Evolutionary conservation across 441 rosid species (phyloP), one percentile per base, ranked within the genome.

Genomic region (Populus hybrid): DNA sequence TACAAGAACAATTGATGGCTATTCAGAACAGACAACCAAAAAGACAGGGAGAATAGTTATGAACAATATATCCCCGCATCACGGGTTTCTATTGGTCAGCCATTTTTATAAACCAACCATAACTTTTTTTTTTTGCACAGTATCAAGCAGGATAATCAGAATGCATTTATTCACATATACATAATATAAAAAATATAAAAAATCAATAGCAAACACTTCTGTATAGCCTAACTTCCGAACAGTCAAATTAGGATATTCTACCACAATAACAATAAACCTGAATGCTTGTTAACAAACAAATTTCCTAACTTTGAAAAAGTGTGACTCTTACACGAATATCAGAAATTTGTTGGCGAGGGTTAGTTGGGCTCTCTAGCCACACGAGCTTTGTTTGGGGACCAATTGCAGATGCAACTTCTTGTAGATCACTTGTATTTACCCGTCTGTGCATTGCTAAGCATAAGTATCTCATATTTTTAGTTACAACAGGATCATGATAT

Each of bases 281-380:
- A 70, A 69, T 3, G 53, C 24, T 67, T 28, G 9, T 21, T 16
- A 35, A 59, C 18, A 61, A 35, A 71, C 21, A 19, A 26, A 23
- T 36, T 18, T 36, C 34, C 46, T 42, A 69, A 72, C 2, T 71
- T 50, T 87, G 32, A 30, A 30, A 30, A 30, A 30, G 4, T 30
- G 32, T 30, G 32, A 30, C 32, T 30, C 32, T 30, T 85, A 95
- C 98, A 59, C 85, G 91, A 78, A 94, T 94, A 85, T 92, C 98
- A 73, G 91, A 91, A 79, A 95, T 91, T 84, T 90, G 97, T 85
- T 82, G 95, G 66, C 94, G 89, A 69, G 98, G 99, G 66, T 95
- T 95, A 70, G 99, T 95, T 50, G 98, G 99, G 85, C 97, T 94
- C 86, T 94, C 98, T 73, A 95, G 79, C 99, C 97, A 95, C 67